Percentiles rank a stretch among this genome's conserved stretches.
phyloP scores from a whole-genome alignment of 2,329 filamentous ascomycete species.

The Myrmaecium sp. region DNA sequence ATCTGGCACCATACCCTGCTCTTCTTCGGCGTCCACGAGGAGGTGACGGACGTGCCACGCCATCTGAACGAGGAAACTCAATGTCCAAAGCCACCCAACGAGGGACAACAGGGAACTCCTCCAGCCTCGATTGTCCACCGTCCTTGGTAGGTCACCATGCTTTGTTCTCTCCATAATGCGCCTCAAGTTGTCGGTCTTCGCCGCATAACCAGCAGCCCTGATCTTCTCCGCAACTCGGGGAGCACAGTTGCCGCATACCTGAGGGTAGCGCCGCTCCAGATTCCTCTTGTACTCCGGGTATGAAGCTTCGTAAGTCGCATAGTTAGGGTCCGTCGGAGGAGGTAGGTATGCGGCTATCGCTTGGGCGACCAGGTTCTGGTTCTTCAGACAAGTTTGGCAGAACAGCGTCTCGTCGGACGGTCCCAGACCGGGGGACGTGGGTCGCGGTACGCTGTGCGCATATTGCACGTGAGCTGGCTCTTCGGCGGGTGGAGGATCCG shows the following conservation, averaged over 20 bases:
- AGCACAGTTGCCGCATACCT: conserved; percentile 70
- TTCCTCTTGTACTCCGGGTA: conserved; percentile 54
- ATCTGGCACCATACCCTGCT: too few relatives aligned
- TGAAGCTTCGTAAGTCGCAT: conserved; percentile 47
- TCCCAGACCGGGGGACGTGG: conserved; percentile 12
- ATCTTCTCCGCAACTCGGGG: conserved; percentile 55
- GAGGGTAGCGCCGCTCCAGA: conserved; percentile 72
- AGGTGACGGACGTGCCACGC: conserved; percentile 18
- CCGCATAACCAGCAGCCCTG: conserved; percentile 56
- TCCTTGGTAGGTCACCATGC: conserved; percentile 9
- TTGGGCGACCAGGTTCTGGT: conserved; percentile 66
- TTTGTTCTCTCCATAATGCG: conserved; percentile 50
- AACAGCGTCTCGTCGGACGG: conserved; percentile 30
- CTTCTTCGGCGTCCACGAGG: conserved; percentile 4
- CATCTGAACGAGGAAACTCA: conserved; percentile 15
- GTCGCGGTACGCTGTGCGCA: conserved; percentile 26
- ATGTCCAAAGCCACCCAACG: conserved; percentile 26
- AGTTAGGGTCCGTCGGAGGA: conserved; percentile 46
- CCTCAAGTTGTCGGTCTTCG: conserved; percentile 64
- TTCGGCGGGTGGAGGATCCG: conserved; percentile 59
- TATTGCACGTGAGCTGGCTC: conserved; percentile 32
- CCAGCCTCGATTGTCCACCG: conserved; percentile 25
- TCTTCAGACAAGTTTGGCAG: conserved; percentile 70
- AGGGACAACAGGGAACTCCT: conserved; percentile 27
- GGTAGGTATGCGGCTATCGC: conserved; percentile 68